Base-by-base conservation (phyloP, 2,329 filamentous ascomycete genomes). In the Ceratocystis colombiana region DNA sequence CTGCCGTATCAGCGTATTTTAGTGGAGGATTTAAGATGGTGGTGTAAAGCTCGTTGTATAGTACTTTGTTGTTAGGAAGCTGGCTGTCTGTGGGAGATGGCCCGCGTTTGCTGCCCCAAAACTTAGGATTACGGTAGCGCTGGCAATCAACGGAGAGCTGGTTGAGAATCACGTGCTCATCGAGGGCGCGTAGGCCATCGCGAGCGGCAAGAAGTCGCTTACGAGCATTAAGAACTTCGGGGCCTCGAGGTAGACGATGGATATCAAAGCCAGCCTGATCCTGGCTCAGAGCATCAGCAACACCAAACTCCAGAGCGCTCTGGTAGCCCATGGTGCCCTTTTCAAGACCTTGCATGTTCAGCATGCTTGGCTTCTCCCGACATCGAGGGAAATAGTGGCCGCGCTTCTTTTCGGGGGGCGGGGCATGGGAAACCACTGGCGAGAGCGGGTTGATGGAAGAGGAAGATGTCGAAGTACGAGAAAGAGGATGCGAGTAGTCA, bases 331-430 rank as follows among this genome's bases (percentile, higher is more conserved):
- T 79, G 20, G 85, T 88, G 53, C 87, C 87, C 72, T 85, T 85
- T 72, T 90, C 87, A 41, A 87, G 75, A 2, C 87, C 87, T 70
- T 87, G 84, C 77, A 86, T 85, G 76, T 84, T 87, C 68, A 89
- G 78, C 86, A 89, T 89, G 73, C 82, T 87, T 50, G 87, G 87
- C 25, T 83, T 76, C 72, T 88, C 85, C 61, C 80, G 78, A 69
- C 82, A 84, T 66, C 80, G 79, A 50, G 83, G 77, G 71, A 82
- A 81, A 72, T 84, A 85, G 72, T 85, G 83, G 66, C 82, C 79
- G 66, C 78, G 79, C 68, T 76, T 76, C 68, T 77, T 78, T 71
- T 77, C 77, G 64, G 62, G 77, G 76, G 63, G 76, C 6, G 53
- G 6, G 2, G 64, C 64, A 10, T 66, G 64, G 15, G 64, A 68